Evolutionary conservation across 2,329 filamentous ascomycete genomes (phyloP).

Genomic region (Dothideomycetidae sp.): DNA sequence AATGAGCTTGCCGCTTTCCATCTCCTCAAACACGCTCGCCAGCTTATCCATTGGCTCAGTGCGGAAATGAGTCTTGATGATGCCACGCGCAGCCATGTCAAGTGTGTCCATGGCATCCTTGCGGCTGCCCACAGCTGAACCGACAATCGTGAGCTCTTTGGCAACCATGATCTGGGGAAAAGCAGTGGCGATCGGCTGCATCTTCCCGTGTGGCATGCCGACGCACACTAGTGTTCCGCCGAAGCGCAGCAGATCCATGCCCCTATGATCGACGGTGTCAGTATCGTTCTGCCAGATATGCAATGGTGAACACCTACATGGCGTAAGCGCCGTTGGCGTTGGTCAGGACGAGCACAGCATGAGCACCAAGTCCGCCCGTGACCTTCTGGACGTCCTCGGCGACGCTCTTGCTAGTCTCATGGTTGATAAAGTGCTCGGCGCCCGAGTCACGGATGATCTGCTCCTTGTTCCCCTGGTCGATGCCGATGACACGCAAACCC

Average conservation of each 20-base stretch:
- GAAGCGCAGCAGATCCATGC: conserved; percentile 29
- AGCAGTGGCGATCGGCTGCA: conserved; percentile 30
- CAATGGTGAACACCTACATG: too few relatives aligned
- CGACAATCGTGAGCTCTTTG: conserved; percentile 31
- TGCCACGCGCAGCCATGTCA: conserved; percentile 29
- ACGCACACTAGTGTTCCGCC: conserved; percentile 33
- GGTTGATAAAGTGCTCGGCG: conserved; percentile 51
- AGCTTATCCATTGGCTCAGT: conserved; percentile 35
- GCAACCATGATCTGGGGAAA: conserved; percentile 28
- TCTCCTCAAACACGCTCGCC: conserved; percentile 32
- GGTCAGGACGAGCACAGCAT: conserved; percentile 44
- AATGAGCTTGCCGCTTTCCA: conserved; percentile 31
- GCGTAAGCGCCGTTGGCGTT: conserved; percentile 35
- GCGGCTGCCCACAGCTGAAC: conserved; percentile 32
- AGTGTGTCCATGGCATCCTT: conserved; percentile 36
- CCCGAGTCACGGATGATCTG: conserved; percentile 47
- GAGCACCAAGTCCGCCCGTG: conserved; percentile 44
- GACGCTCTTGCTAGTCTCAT: conserved; percentile 39
- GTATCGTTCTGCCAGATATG: neutral
- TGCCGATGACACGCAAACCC: conserved; percentile 49
- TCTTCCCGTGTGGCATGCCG: conserved; percentile 34
- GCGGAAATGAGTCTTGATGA: conserved; percentile 35
- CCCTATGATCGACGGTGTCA: conserved; percentile 12
- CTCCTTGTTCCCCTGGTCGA: conserved; percentile 50
- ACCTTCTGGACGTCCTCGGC: conserved; percentile 41